Conservation (phyloP, 2,329 filamentous ascomycete species). For the Blastomyces parvus region DNA sequence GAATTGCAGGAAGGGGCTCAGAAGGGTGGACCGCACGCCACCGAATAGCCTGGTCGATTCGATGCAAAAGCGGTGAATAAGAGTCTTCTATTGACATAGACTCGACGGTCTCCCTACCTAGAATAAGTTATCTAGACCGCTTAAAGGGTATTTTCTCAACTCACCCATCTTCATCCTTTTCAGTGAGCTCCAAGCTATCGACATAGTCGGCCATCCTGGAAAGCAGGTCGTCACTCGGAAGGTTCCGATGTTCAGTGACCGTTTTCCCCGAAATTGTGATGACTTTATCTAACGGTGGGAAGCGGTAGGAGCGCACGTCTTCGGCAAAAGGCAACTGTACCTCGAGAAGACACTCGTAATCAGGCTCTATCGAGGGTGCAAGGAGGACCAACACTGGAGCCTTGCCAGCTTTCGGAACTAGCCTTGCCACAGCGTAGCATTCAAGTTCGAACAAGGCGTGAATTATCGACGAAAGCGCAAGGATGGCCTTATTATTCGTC, state of each 20-base stretch:
- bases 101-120: constrained; percentile 46
- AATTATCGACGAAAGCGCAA: constrained; percentile 82
- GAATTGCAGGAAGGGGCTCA: constrained; percentile 51
- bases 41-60: constrained; percentile 75
- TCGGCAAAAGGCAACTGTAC: constrained; percentile 87
- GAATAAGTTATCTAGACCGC: constrained; percentile 14
- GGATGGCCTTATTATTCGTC: constrained; percentile 67
- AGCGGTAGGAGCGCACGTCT: constrained; percentile 81
- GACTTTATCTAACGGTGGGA: constrained; percentile 79
- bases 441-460: constrained; percentile 78
- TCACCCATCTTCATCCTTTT: constrained; percentile 64
- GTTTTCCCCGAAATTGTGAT: constrained; percentile 76
- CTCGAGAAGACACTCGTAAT: constrained; percentile 80
- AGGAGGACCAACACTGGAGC: constrained; percentile 68
- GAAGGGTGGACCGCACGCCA: constrained; percentile 68
- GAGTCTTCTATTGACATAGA: constrained; percentile 71
- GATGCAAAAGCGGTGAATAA: constrained; percentile 78
- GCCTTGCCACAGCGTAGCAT: constrained; percentile 73
- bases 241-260: constrained; percentile 70
- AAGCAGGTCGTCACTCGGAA: constrained; percentile 65
- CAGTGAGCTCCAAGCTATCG: constrained; percentile 79
- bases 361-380: constrained; percentile 66
- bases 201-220: constrained; percentile 85
- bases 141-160: constrained; percentile 16
- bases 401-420: constrained; percentile 76